phyloP scores from a whole-genome alignment of 1,284 basidiomycete genomes.

The Ceratobasidium sp. region DNA sequence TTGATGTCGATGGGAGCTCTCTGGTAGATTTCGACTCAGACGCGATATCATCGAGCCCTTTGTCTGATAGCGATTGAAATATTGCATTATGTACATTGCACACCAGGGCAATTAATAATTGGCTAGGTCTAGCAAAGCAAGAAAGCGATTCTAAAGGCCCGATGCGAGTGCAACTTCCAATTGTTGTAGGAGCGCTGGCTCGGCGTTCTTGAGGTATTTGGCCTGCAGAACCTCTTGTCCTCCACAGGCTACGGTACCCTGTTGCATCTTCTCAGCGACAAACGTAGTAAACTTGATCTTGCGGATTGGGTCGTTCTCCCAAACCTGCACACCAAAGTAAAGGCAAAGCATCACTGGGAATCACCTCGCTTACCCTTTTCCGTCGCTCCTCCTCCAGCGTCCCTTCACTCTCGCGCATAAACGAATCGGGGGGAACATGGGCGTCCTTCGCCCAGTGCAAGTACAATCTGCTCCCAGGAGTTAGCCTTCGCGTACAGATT shows the following conservation, averaged over 20 bases:
- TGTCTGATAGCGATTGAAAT: constrained; percentile 39
- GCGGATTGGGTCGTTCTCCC: constrained; percentile 76
- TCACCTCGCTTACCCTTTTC: constrained; percentile 65
- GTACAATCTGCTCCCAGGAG: constrained; percentile 27
- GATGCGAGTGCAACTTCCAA: constrained; percentile 66
- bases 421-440: constrained; percentile 65
- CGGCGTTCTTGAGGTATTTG: constrained; percentile 72
- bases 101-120: constrained; percentile 7
- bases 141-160: constrained; percentile 13
- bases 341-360: neutral
- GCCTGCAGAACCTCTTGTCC: constrained; percentile 70
- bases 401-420: constrained; percentile 70
- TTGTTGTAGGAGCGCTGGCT: constrained; percentile 76
- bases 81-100: constrained; percentile 30
- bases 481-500: neutral
- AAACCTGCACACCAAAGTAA: constrained; percentile 63
- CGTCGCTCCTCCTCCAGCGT: constrained; percentile 79
- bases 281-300: constrained; percentile 71
- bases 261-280: constrained; percentile 68
- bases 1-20: constrained; percentile 44
- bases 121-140: neutral
- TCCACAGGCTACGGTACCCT: constrained; percentile 68
- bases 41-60: constrained; percentile 33
- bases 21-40: constrained; percentile 44
- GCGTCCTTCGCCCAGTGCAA: constrained; percentile 75